Percentiles rank a stretch among this genome's conserved stretches.
Conservation (phyloP, 2,329 filamentous ascomycete genomes). For the Sporothrix mexicana region DNA sequence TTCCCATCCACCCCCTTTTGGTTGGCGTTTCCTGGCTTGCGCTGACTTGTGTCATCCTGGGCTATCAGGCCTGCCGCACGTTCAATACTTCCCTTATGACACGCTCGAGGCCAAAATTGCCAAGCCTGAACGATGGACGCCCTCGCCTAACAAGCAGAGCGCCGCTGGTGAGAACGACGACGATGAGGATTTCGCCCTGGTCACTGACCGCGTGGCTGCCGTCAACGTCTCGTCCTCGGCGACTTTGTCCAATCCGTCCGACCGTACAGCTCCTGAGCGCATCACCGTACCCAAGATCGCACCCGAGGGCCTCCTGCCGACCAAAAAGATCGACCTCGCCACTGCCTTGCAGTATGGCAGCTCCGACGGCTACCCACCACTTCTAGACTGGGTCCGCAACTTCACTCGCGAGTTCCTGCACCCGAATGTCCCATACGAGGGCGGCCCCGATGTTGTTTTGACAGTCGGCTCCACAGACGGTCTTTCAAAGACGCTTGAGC, state of each 20-base stretch:
- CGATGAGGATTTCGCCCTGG: slow-evolving; percentile 46
- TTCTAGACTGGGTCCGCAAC: slow-evolving; percentile 77
- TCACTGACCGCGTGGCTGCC: slow-evolving; percentile 45
- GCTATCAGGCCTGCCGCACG: slow-evolving; percentile 73
- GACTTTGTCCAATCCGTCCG: slow-evolving; percentile 39
- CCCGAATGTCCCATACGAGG: slow-evolving; percentile 78
- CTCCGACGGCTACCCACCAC: slow-evolving; percentile 79
- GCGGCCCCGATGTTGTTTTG: slow-evolving; percentile 76
- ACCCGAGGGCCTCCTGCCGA: slow-evolving; percentile 57
- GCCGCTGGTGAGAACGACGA: slow-evolving; percentile 45
- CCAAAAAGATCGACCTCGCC: slow-evolving; percentile 77
- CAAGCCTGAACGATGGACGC: slow-evolving; percentile 73
- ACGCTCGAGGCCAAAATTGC: slow-evolving; percentile 84
- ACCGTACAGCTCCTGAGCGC: slow-evolving; percentile 51
- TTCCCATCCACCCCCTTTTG: background rate
- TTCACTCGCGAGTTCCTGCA: slow-evolving; percentile 79
- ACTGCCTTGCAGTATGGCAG: slow-evolving; percentile 87
- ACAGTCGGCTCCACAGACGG: slow-evolving; percentile 87
- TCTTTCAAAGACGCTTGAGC: slow-evolving; percentile 76
- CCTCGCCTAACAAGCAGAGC: slow-evolving; percentile 66
- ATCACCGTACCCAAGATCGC: slow-evolving; percentile 73
- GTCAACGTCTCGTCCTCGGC: slow-evolving; percentile 34
- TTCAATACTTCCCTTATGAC: slow-evolving; percentile 86
- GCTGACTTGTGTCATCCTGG: background rate
- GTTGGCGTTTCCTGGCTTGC: background rate